Evolutionary conservation across 768 basidiomycete genomes (phyloP).

Genomic region (Pleurotus cornucopiae): DNA sequence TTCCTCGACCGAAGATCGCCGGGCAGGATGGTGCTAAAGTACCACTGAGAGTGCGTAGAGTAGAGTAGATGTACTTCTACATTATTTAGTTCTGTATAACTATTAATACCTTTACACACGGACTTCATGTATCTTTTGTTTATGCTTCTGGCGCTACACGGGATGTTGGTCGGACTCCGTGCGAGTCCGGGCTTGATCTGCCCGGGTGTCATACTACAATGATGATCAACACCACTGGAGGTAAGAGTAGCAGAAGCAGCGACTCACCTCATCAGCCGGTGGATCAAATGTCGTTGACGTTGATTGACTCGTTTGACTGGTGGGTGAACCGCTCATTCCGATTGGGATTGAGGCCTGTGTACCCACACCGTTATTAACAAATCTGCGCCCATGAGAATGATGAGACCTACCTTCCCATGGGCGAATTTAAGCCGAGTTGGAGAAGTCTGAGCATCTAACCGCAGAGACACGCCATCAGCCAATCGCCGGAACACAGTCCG

Average conservation of each 20-base stretch:
- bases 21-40: conserved; percentile 17
- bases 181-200: no score
- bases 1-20: conserved; percentile 30
- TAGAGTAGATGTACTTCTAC: not conserved
- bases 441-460: not conserved
- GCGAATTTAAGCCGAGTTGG: not conserved
- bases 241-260: not conserved
- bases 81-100: not conserved
- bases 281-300: not conserved
- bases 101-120: no score
- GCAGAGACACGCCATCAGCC: conserved; percentile 1
- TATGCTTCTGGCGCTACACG: no score
- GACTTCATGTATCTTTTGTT: no score
- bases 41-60: conserved; percentile 8
- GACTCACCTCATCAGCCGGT: not conserved
- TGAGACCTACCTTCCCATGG: not conserved
- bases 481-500: not conserved
- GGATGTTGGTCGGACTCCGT: no score
- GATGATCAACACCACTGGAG: no score
- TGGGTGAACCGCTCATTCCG: not conserved
- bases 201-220: no score
- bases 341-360: not conserved
- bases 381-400: not conserved
- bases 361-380: not conserved
- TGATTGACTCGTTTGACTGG: not conserved